Evolutionary conservation across 2,329 filamentous ascomycete genomes (phyloP).

Genomic region (Diaporthe amygdali): DNA sequence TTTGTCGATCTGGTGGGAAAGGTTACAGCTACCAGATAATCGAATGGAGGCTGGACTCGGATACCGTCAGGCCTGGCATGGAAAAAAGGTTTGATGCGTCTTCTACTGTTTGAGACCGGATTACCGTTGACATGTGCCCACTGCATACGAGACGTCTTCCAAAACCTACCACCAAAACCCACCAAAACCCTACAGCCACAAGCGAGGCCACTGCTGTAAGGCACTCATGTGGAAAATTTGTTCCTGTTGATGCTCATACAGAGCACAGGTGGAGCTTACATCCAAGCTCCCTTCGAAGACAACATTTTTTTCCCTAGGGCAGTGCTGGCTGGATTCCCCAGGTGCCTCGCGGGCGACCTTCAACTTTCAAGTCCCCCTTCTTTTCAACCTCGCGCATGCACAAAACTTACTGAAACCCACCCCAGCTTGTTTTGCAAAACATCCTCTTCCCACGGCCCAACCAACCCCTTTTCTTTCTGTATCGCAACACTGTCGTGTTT

Average conservation of each 20-base stretch:
- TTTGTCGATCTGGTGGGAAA: neutral
- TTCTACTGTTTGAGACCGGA: neutral
- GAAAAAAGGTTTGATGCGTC: neutral
- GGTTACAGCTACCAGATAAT: neutral
- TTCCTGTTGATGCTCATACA: neutral
- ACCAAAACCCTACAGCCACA: neutral
- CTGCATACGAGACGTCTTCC: neutral
- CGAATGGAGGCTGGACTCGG: neutral
- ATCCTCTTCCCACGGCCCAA: neutral
- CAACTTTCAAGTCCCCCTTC: neutral
- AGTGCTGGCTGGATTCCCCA: neutral
- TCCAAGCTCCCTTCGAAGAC: neutral
- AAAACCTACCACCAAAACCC: neutral
- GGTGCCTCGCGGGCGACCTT: neutral
- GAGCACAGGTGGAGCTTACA: neutral
- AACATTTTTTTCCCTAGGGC: neutral
- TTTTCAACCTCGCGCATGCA: neutral
- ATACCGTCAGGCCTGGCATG: no score
- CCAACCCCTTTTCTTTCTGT: neutral
- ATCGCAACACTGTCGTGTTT: constrained; percentile 12
- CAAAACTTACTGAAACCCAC: neutral
- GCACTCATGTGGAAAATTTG: neutral
- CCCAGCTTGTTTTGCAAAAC: constrained; percentile 3
- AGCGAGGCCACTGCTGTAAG: neutral
- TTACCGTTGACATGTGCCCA: neutral